Percentiles rank a stretch among this genome's conserved stretches.
Conservation (phyloP, 2,329 filamentous ascomycete species). For the Pseudohalonectria lignicola region DNA sequence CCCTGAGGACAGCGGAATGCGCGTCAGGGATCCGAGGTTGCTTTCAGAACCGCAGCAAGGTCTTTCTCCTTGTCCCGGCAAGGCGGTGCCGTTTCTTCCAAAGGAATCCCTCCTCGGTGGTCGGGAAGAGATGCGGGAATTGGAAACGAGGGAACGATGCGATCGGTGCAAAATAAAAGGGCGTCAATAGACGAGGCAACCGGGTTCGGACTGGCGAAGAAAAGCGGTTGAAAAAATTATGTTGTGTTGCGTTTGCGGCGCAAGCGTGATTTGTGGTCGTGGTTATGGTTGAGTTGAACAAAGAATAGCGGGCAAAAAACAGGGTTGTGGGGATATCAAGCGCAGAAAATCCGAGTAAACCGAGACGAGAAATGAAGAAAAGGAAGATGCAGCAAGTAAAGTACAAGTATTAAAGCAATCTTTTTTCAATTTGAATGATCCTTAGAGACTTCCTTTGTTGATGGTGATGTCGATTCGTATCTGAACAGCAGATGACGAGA, state of each 20-base stretch:
- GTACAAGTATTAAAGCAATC: conserved; percentile 21
- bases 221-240: too few species aligned
- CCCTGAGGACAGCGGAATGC: too few species aligned
- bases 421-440: conserved; percentile 5
- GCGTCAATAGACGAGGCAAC: too few species aligned
- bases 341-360: conserved; percentile 2
- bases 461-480: neutral
- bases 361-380: conserved; percentile 16
- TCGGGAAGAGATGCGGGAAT: neutral
- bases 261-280: too few species aligned
- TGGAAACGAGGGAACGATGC: too few species aligned
- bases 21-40: too few species aligned
- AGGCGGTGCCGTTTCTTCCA: neutral
- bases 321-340: conserved; percentile 2
- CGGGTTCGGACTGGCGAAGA: neutral
- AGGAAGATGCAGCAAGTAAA: conserved; percentile 2
- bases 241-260: too few species aligned
- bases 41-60: too few species aligned
- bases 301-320: too few species aligned
- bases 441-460: neutral
- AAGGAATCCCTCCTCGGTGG: neutral
- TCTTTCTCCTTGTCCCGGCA: too few species aligned
- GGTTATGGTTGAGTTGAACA: neutral
- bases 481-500: neutral
- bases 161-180: too few species aligned